phyloP scores from a whole-genome alignment of 805 yeast genomes.

The Cyberlindnera samutprakarnensis region DNA sequence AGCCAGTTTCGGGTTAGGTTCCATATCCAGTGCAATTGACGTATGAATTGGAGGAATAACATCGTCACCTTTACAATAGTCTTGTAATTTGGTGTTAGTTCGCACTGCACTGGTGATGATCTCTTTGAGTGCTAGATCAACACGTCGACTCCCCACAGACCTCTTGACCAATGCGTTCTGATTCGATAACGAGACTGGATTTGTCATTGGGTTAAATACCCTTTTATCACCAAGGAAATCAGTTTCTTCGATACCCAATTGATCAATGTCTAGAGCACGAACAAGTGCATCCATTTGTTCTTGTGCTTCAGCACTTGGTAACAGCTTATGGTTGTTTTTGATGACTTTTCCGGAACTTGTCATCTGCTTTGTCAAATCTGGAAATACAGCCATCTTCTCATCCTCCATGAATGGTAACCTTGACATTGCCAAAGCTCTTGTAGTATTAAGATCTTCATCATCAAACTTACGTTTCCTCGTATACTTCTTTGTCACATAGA shows the following conservation, averaged over 20 bases:
- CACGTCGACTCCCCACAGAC: conserved; percentile 20
- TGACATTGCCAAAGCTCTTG: conserved; percentile 40
- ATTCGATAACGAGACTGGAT: neutral
- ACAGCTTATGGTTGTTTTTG: conserved; percentile 18
- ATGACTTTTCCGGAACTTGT: conserved; percentile 25
- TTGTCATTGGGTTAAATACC: conserved; percentile 14
- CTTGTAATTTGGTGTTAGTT: conserved; percentile 5
- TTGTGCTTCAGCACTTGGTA: conserved; percentile 33
- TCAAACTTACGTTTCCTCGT: conserved; percentile 18
- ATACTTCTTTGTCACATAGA: conserved; percentile 20
- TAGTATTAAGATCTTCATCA: conserved; percentile 14
- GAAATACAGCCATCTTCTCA: conserved; percentile 51
- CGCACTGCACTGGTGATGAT: conserved; percentile 9
- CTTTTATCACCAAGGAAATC: conserved; percentile 17
- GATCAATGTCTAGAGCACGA: conserved; percentile 35
- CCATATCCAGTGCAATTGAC: conserved; percentile 12
- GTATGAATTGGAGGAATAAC: conserved; percentile 24
- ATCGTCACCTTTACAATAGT: conserved; percentile 10
- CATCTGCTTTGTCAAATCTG: conserved; percentile 27
- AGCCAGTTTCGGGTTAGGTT: conserved; percentile 10
- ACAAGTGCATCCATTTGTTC: conserved; percentile 37
- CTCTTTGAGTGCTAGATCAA: conserved; percentile 11
- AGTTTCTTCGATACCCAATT: conserved; percentile 12
- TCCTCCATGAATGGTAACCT: conserved; percentile 73
- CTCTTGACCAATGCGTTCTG: conserved; percentile 21